Percentiles rank a stretch among this genome's conserved stretches.
These are phyloP conservation scores for Cucurbita argyrosperma DNA, from an alignment of 306 rosid genomes.

Conservation along the genomic window DNA sequence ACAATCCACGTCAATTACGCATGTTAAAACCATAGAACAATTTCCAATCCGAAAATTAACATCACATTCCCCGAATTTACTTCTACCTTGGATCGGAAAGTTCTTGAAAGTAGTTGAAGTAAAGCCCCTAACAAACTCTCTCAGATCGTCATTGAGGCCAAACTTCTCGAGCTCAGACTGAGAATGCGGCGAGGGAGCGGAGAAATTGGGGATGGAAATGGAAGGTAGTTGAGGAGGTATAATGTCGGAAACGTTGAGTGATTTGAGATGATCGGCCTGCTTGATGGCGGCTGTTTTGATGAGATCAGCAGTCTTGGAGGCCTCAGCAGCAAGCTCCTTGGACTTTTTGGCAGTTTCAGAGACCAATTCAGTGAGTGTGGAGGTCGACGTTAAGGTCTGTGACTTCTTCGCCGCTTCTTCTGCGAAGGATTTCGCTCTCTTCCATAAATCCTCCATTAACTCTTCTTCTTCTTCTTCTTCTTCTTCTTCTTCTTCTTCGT, in stretches of 20 bases:
- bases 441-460: slow-evolving; percentile 84
- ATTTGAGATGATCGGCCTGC: slow-evolving; percentile 83
- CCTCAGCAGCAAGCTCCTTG: slow-evolving; percentile 86
- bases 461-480: not conserved
- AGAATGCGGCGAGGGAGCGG: slow-evolving; percentile 20
- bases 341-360: slow-evolving; percentile 88
- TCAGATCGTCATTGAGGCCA: slow-evolving; percentile 73
- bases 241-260: slow-evolving; percentile 50
- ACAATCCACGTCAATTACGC: not conserved
- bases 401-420: slow-evolving; percentile 92
- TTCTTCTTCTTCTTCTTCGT: not conserved
- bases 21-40: not conserved
- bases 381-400: slow-evolving; percentile 39
- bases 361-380: slow-evolving; percentile 68
- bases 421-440: slow-evolving; percentile 72
- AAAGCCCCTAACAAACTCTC: slow-evolving; percentile 74
- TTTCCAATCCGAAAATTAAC: not conserved
- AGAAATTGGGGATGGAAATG: slow-evolving; percentile 19
- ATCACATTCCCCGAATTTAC: not conserved
- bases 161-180: slow-evolving; percentile 35
- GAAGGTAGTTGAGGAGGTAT: slow-evolving; percentile 58
- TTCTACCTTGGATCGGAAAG: slow-evolving; percentile 62
- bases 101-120: slow-evolving; percentile 76
- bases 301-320: slow-evolving; percentile 80
- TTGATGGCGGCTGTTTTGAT: slow-evolving; percentile 66